These are phyloP conservation scores for Biscogniauxia marginata DNA, from an alignment of 2,329 filamentous ascomycete genomes.

Conservation along the genomic window DNA sequence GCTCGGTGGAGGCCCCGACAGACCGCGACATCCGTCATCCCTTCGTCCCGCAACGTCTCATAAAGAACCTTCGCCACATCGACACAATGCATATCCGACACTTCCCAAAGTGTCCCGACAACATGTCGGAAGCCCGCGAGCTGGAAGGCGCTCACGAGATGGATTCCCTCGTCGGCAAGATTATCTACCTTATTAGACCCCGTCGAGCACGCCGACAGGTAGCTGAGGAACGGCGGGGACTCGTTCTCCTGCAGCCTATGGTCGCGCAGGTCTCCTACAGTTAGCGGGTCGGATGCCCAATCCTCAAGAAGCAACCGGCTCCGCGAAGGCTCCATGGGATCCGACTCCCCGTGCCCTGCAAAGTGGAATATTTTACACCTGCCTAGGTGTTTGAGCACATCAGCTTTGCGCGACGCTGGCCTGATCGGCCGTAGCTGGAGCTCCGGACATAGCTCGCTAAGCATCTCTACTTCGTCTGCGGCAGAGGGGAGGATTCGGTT, in stretches of 20 bases:
- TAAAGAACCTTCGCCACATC: conserved; percentile 6
- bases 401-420: conserved; percentile 11
- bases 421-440: not conserved
- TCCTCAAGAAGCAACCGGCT: conserved; percentile 30
- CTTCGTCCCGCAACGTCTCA: conserved; percentile 2
- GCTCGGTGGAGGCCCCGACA: conserved; percentile 9
- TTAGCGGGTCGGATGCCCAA: not conserved
- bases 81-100: not conserved
- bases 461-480: conserved; percentile 14
- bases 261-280: conserved; percentile 4
- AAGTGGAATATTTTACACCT: conserved; percentile 41
- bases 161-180: conserved; percentile 38
- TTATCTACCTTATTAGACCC: conserved; percentile 21
- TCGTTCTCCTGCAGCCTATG: conserved; percentile 8
- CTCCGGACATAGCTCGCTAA: conserved; percentile 11
- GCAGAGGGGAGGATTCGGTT: conserved; percentile 25
- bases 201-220: conserved; percentile 39
- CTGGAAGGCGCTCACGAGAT: conserved; percentile 39
- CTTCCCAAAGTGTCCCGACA: conserved; percentile 32
- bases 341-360: conserved; percentile 36
- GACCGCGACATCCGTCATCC: conserved; percentile 7
- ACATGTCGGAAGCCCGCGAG: conserved; percentile 41
- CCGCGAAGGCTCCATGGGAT: conserved; percentile 30
- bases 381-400: conserved; percentile 25
- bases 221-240: conserved; percentile 33